Percentiles rank a stretch among this genome's conserved stretches.
Conservation (phyloP, 176 grass and related monocot genomes). For the Phoenix dactylifera region DNA sequence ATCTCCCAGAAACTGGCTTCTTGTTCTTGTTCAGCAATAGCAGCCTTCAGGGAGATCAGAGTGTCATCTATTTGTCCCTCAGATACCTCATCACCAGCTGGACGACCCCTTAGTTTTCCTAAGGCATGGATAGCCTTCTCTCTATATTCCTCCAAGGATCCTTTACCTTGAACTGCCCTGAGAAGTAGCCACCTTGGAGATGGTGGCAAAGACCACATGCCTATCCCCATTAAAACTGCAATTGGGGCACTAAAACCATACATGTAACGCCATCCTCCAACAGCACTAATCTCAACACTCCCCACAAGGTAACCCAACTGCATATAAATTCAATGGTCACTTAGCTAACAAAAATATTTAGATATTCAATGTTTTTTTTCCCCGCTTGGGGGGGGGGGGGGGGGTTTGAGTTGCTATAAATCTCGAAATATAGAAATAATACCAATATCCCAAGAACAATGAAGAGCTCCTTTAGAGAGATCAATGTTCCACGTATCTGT, state of each 20-base stretch:
- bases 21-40: conserved; percentile 52
- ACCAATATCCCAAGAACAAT: conserved; percentile 98
- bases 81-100: conserved; percentile 45
- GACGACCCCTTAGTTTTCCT: conserved; percentile 43
- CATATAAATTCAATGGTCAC: conserved; percentile 19
- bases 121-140: conserved; percentile 64
- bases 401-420: too few relatives aligned
- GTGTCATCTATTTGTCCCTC: conserved; percentile 64
- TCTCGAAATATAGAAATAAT: background rate
- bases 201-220: conserved; percentile 64
- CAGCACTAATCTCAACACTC: conserved; percentile 56
- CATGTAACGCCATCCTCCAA: conserved; percentile 95
- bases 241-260: conserved; percentile 71
- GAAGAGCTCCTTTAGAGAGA: conserved; percentile 94
- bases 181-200: conserved; percentile 93
- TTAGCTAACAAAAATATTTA: background rate
- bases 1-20: conserved; percentile 77
- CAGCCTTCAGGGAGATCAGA: conserved; percentile 63
- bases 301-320: conserved; percentile 80
- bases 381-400: too few relatives aligned
- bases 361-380: too few relatives aligned
- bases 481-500: conserved; percentile 90
- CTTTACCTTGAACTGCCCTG: conserved; percentile 77
- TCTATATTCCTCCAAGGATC: conserved; percentile 58
- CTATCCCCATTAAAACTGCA: conserved; percentile 67